Evolutionary conservation across 148 eudicot species (phyloP).

Genomic region (Rhododendron williamsianum): DNA sequence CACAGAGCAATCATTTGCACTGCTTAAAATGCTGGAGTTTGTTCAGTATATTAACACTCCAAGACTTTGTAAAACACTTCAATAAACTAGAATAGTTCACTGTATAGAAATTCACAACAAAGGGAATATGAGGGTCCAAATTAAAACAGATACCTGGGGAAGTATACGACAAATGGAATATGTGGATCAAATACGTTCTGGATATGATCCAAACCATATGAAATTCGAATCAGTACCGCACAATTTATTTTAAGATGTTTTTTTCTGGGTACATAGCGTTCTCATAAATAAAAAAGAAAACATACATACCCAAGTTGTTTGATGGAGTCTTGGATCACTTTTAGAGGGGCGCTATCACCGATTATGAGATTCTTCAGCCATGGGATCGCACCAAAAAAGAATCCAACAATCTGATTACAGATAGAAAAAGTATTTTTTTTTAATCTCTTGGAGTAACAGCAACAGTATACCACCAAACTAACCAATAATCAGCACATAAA

Average conservation of each 20-base stretch:
- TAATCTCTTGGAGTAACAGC: neutral
- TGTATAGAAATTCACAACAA: neutral
- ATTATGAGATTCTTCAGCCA: constrained; percentile 62
- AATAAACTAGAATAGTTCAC: neutral
- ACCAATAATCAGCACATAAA: neutral
- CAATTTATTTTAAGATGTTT: neutral
- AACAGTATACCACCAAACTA: neutral
- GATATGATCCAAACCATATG: neutral
- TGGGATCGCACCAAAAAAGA: constrained; percentile 53
- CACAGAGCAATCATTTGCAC: neutral
- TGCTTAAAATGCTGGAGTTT: neutral
- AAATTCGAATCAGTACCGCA: neutral
- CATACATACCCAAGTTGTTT: constrained; percentile 63
- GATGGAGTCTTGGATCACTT: constrained; percentile 67
- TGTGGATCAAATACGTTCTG: neutral
- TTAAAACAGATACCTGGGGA: neutral
- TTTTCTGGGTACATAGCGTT: neutral
- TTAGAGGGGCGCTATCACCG: constrained; percentile 70
- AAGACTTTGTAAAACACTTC: neutral
- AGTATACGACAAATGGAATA: neutral
- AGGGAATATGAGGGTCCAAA: neutral
- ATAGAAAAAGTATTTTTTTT: neutral
- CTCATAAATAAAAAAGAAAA: neutral
- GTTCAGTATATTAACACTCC: neutral
- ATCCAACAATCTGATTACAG: constrained; percentile 50